phyloP scores from a whole-genome alignment of 1,284 basidiomycete genomes.

The Psilocybe mexicana region DNA sequence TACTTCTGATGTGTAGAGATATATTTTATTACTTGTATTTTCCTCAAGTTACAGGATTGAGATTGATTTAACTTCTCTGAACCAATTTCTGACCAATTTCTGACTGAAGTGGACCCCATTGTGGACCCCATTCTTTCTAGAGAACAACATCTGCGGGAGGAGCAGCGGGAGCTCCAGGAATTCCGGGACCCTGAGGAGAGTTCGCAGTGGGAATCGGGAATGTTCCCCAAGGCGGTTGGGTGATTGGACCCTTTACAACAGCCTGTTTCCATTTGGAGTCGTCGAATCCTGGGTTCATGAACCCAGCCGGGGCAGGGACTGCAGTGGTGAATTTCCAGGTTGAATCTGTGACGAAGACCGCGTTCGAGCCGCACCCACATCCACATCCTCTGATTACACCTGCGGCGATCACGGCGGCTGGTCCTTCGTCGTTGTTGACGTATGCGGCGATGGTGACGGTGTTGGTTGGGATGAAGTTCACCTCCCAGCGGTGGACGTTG shows the following conservation, averaged over 20 bases:
- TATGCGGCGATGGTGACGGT: slow-evolving; percentile 22
- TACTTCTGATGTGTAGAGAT: no score
- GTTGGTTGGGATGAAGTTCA: slow-evolving; percentile 21
- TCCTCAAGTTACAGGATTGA: no score
- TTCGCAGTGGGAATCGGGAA: slow-evolving; percentile 16
- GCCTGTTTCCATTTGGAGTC: slow-evolving; percentile 26
- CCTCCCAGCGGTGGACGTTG: slow-evolving; percentile 18
- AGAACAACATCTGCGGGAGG: not conserved
- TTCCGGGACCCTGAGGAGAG: slow-evolving; percentile 2
- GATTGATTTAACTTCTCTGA: not conserved
- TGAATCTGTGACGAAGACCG: slow-evolving; percentile 13
- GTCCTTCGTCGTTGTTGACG: slow-evolving; percentile 20
- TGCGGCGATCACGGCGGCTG: slow-evolving; percentile 24
- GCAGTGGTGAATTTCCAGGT: slow-evolving; percentile 17
- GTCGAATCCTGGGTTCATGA: slow-evolving; percentile 23
- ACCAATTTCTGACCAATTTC: not conserved
- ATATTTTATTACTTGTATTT: no score
- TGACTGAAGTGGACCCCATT: no score
- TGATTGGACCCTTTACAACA: slow-evolving; percentile 23
- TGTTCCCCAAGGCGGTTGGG: slow-evolving; percentile 25
- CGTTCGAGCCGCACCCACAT: slow-evolving; percentile 11
- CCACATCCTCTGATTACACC: slow-evolving; percentile 11
- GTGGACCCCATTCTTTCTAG: not conserved
- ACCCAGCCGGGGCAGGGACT: slow-evolving; percentile 18
- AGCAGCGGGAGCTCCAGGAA: slow-evolving; percentile 5